Conservation (phyloP, 331 rosid species). For the Dryas integrifolia region DNA sequence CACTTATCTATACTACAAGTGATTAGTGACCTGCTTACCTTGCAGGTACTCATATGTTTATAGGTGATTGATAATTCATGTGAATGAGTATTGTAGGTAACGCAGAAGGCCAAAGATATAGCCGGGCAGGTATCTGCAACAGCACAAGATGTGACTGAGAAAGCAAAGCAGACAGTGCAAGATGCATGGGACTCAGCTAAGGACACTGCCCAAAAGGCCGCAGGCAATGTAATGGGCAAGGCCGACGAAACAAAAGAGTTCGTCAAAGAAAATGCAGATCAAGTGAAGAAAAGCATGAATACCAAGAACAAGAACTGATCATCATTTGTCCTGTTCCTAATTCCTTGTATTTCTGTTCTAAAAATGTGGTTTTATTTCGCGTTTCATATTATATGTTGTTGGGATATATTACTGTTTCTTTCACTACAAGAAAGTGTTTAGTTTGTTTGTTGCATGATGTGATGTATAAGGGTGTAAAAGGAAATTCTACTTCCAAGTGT, state of each 20-base stretch:
- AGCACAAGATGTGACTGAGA: conserved; percentile 55
- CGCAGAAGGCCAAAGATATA: conserved; percentile 38
- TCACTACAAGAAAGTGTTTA: conserved; percentile 8
- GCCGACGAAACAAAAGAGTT: conserved; percentile 50
- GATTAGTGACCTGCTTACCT: no score
- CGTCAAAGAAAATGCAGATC: conserved; percentile 53
- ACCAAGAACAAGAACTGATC: conserved; percentile 34
- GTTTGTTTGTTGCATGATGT: background rate
- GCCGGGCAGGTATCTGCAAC: conserved; percentile 38
- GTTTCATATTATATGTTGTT: background rate
- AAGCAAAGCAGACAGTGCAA: conserved; percentile 69
- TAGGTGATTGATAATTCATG: background rate
- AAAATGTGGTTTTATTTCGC: conserved; percentile 16
- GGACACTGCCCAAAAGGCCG: conserved; percentile 53
- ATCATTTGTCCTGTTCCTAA: background rate
- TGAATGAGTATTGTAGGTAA: conserved; percentile 30
- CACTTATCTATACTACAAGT: no score
- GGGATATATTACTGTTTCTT: conserved; percentile 14
- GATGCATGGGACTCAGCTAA: conserved; percentile 67
- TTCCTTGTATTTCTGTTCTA: background rate
- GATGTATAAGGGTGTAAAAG: conserved; percentile 10
- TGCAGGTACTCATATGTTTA: background rate
- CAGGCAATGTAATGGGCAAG: conserved; percentile 47
- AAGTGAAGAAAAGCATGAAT: conserved; percentile 48
- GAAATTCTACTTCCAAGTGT: background rate